phyloP scores from a whole-genome alignment of 495 filamentous ascomycete genomes.

The Penicillium parvum region DNA sequence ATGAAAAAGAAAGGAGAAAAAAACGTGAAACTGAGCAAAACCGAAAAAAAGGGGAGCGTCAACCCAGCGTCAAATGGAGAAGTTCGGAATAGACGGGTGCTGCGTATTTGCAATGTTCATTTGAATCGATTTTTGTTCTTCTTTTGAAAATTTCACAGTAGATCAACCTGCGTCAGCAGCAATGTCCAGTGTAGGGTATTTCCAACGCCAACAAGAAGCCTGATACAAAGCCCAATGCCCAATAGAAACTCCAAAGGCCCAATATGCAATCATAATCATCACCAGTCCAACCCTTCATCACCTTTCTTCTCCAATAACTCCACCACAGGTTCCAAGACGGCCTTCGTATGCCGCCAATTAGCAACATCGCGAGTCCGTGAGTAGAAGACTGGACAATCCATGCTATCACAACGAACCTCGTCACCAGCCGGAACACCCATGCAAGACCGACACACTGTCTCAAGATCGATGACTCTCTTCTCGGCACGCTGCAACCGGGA shows the following conservation, averaged over 20 bases:
- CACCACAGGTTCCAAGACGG: slow-evolving; percentile 52
- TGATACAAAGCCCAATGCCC: background rate
- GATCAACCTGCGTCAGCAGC: background rate
- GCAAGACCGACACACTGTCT: slow-evolving; percentile 77
- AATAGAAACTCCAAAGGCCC: slow-evolving; percentile 4
- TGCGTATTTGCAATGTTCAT: too few species aligned
- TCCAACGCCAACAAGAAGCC: slow-evolving; percentile 5
- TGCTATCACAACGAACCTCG: slow-evolving; percentile 77
- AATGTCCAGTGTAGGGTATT: slow-evolving; percentile 6
- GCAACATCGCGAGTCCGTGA: slow-evolving; percentile 68
- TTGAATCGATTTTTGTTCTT: too few species aligned
- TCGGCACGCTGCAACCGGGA: slow-evolving; percentile 58
- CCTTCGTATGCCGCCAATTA: slow-evolving; percentile 54
- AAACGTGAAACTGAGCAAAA: too few species aligned
- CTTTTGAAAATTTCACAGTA: background rate
- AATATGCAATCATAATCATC: slow-evolving; percentile 6
- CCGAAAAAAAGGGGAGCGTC: too few species aligned
- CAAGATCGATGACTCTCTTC: slow-evolving; percentile 59
- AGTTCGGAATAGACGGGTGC: too few species aligned
- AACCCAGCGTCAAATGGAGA: too few species aligned
- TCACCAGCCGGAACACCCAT: slow-evolving; percentile 67
- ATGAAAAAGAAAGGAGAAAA: too few species aligned
- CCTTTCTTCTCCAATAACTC: slow-evolving; percentile 48
- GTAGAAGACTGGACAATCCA: slow-evolving; percentile 93
- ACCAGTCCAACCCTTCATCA: slow-evolving; percentile 43